Base-by-base conservation (phyloP, 106 monocot genomes). In the Dendrobium huoshanense region DNA sequence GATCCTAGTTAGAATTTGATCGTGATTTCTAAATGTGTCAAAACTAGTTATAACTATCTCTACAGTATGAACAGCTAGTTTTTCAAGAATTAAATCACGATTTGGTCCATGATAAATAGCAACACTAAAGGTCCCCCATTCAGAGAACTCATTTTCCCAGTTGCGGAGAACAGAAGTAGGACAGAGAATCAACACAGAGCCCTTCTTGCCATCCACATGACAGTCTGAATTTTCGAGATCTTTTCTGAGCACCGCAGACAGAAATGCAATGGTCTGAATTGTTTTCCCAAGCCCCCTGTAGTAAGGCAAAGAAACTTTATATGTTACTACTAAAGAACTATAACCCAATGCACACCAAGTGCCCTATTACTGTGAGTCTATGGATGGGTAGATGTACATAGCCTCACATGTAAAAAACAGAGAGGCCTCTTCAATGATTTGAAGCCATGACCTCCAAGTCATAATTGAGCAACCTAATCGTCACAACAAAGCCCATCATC, bases 281-380 rank as follows among this genome's bases (percentile, higher is more conserved):
- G 97, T 98, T 84, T 98, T 98, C 25, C 97, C 97, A 27, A 98
- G 84, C 2, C 97, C 97, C 97, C 97, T 98, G 79, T 42, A 83
- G 79, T 68, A 85, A 79, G 48, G 51, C 15, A 78, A 7, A 83
- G 67, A 37, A 70, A 70, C 13, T 33, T 70, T 22, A 24, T 33
- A 33, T 5, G 15, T 33, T 70, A 29, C 11, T 37, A 70, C 4
- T 33, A 33, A 33, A 70, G 15, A 33, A 29, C 5, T 24, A 5
- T 6, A 67, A 10, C 25, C 24, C 67, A 56, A 19, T 56, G 55
- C 56, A 17, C 56, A 37, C 56, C 9, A 56, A 16, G 3, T 8
- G 2, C 3, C 56, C 19, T 56, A 56, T 15, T 56, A 19, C 19
- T 56, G 13, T 19, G 19, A 11, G 56, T 56, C 45, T 45, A 56